Base-by-base conservation (phyloP, 257 asterid genomes). In the Handroanthus guayacan region DNA sequence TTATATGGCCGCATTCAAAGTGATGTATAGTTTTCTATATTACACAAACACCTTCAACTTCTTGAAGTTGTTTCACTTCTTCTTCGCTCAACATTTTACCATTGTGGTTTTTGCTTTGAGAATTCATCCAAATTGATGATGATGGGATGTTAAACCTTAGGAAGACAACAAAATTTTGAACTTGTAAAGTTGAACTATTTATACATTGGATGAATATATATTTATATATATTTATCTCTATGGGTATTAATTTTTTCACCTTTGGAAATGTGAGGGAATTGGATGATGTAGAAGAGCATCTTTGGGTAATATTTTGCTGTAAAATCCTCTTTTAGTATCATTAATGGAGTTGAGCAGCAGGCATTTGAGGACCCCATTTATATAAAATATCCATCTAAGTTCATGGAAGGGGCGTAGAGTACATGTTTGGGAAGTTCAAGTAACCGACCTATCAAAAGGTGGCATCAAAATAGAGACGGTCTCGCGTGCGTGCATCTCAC, bases 391-490 rank as follows among this genome's bases (percentile, higher is more conserved):
- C 31, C 31, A 25, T 25, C n/a, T 25, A 25, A 1, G 31, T 25
- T 25, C 31, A 0, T 25, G 31, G 31, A 1, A 25, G 31, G 31
- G 31, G 1, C 31, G 31, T 25, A 25, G 1, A 13, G 69, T 62
- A 38, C 69, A 62, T 37, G 3, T 7, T 80, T 36, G 45, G 11
- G 74, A 38, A 43, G 20, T 44, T 54, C 44, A 70, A 82, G 74
- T 47, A 69, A 69, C 82, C 80, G 83, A 74, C 85, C 55, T 62
- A 61, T 77, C 8, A 75, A 7, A 25, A 17, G 50, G 34, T 18
- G 58, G 70, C 76, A 62, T 71, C 12, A 66, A 16, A 68, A 6
- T 14, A 16, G 75, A 14, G n/a, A 56, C 17, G 0, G 57, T 17
- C 58, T 45, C 63, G 69, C 72, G 18, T 78, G 80, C 63, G 43